Evolutionary conservation across 2,329 filamentous ascomycete genomes (phyloP).

Genomic region (Didymella lethalis): DNA sequence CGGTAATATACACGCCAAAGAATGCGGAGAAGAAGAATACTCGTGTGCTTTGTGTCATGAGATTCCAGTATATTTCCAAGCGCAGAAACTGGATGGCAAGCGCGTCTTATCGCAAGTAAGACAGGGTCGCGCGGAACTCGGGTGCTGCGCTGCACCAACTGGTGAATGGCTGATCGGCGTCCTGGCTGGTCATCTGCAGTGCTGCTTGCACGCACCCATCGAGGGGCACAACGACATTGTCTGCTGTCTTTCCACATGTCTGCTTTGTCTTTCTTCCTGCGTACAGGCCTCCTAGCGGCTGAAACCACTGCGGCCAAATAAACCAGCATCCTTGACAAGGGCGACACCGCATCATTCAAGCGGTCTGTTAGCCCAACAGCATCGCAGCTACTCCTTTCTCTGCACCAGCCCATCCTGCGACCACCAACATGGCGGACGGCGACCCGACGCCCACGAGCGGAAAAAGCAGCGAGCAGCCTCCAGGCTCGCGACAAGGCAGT

Average conservation of each 20-base stretch:
- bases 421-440: constrained; percentile 42
- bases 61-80: not conserved
- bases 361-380: constrained; percentile 16
- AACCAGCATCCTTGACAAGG: constrained; percentile 20
- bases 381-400: constrained; percentile 10
- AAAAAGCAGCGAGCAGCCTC: constrained; percentile 34
- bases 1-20: constrained; percentile 3
- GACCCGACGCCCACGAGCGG: constrained; percentile 36
- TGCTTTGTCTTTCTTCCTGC: constrained; percentile 12
- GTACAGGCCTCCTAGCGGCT: constrained; percentile 20
- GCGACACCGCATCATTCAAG: constrained; percentile 13
- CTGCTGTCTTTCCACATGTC: constrained; percentile 17
- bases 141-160: constrained; percentile 11
- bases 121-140: constrained; percentile 14
- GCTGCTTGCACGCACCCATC: constrained; percentile 26
- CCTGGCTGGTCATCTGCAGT: constrained; percentile 35
- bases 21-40: constrained; percentile 7
- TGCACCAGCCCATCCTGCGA: constrained; percentile 21
- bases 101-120: constrained; percentile 12
- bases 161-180: constrained; percentile 17
- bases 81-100: not conserved
- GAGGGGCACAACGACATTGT: constrained; percentile 21
- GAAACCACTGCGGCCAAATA: constrained; percentile 28
- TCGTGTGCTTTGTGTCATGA: constrained; percentile 2
- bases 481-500: constrained; percentile 39